These are phyloP conservation scores for Alopecurus myosuroides DNA, from an alignment of 176 grass and related monocot species.

Conservation along the genomic window DNA sequence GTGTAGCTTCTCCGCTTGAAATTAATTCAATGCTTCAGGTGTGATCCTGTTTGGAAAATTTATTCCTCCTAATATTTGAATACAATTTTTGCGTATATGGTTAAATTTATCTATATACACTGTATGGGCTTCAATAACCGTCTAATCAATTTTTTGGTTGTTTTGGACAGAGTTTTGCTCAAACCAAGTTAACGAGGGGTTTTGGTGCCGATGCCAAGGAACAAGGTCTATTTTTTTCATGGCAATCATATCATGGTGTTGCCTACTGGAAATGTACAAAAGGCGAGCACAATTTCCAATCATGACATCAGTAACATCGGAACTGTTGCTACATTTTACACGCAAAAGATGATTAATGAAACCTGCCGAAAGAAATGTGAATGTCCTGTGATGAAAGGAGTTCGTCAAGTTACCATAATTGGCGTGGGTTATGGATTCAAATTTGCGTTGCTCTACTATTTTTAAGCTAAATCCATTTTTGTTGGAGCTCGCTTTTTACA, in stretches of 20 bases:
- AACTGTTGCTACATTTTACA: too few species aligned
- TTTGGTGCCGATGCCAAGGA: conserved; percentile 86
- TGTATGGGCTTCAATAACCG: too few species aligned
- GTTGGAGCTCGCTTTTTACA: conserved; percentile 50
- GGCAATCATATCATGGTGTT: neutral
- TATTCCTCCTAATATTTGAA: too few species aligned
- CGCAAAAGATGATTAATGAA: conserved; percentile 39
- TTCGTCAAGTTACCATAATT: conserved; percentile 50
- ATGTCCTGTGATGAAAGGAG: conserved; percentile 40
- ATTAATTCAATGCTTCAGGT: too few species aligned
- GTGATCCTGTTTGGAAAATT: too few species aligned
- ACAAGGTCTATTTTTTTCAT: conserved; percentile 8
- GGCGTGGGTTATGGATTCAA: conserved; percentile 56
- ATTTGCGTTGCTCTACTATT: conserved; percentile 47
- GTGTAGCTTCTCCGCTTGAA: too few species aligned
- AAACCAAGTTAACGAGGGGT: conserved; percentile 39
- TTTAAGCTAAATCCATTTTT: conserved; percentile 61
- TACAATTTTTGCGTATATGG: too few species aligned
- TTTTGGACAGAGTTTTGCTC: conserved; percentile 50
- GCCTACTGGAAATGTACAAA: conserved; percentile 57
- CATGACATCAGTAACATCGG: conserved; percentile 59
- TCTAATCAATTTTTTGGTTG: too few species aligned
- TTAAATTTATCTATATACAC: too few species aligned
- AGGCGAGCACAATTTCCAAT: conserved; percentile 64
- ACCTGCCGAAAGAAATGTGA: conserved; percentile 51